A percentile compares a stretch with the other conserved stretches of the same genome.
phyloP scores from a whole-genome alignment of 306 rosid genomes.

The Cucurbita argyrosperma region DNA sequence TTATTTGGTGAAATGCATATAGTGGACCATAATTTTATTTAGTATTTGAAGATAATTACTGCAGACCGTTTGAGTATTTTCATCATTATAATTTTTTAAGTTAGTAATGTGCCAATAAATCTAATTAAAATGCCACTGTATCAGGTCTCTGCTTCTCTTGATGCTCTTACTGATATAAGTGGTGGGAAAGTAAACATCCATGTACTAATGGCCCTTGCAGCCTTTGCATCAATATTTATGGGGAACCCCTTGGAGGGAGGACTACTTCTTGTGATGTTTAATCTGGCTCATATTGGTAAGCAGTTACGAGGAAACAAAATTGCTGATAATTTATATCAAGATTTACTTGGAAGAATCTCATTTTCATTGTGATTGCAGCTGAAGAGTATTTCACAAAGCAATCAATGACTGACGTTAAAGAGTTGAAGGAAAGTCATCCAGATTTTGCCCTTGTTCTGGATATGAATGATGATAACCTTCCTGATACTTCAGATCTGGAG shows the following conservation, averaged over 20 bases:
- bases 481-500: slow-evolving; percentile 64
- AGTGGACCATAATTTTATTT: background rate
- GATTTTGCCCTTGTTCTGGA: slow-evolving; percentile 86
- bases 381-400: slow-evolving; percentile 91
- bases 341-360: slow-evolving; percentile 5
- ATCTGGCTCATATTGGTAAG: slow-evolving; percentile 89
- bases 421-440: slow-evolving; percentile 84
- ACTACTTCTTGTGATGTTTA: slow-evolving; percentile 89
- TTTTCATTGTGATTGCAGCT: slow-evolving; percentile 41
- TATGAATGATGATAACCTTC: slow-evolving; percentile 48
- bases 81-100: background rate
- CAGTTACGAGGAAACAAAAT: background rate
- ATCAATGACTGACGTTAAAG: slow-evolving; percentile 81
- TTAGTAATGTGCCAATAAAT: background rate
- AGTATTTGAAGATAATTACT: background rate
- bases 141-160: slow-evolving; percentile 87
- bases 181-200: slow-evolving; percentile 92
- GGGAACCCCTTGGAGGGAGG: slow-evolving; percentile 97
- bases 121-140: background rate
- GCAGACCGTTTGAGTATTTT: background rate
- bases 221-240: slow-evolving; percentile 82
- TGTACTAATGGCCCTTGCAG: slow-evolving; percentile 92
- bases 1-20: background rate
- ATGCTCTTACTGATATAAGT: slow-evolving; percentile 63
- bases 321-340: background rate